Evolutionary conservation across 441 rosid species (phyloP).

Genomic region (Erysimum cheiri): DNA sequence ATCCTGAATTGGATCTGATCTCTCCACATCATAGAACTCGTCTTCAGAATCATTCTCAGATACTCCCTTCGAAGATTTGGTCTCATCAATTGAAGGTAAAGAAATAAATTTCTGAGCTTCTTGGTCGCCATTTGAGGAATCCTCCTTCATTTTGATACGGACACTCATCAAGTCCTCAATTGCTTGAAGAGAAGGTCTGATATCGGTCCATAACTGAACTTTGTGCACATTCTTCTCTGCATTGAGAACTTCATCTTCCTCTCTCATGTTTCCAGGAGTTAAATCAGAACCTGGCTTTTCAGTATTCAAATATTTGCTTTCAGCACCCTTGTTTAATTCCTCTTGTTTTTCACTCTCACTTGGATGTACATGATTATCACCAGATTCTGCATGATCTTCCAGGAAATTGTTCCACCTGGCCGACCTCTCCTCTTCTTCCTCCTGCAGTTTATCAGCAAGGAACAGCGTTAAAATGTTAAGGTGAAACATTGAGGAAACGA

Average conservation of each 20-base stretch:
- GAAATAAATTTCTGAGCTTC: slow-evolving; percentile 53
- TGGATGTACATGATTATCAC: slow-evolving; percentile 22
- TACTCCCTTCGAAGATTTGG: slow-evolving; percentile 63
- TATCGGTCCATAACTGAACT: slow-evolving; percentile 77
- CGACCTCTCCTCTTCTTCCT: slow-evolving; percentile 99
- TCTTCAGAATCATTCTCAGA: slow-evolving; percentile 87
- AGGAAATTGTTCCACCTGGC: slow-evolving; percentile 87
- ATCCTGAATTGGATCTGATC: slow-evolving; percentile 72
- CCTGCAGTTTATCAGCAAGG: slow-evolving; percentile 53
- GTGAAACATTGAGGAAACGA: slow-evolving; percentile 3
- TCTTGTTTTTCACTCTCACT: slow-evolving; percentile 50
- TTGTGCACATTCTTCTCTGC: slow-evolving; percentile 51
- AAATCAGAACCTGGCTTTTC: slow-evolving; percentile 50
- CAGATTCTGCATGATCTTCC: slow-evolving; percentile 63
- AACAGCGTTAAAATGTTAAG: slow-evolving; percentile 13
- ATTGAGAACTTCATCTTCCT: slow-evolving; percentile 46
- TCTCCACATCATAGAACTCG: slow-evolving; percentile 91
- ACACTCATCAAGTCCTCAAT: slow-evolving; percentile 87
- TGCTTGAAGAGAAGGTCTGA: slow-evolving; percentile 73
- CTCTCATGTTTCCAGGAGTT: slow-evolving; percentile 47
- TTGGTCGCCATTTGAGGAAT: slow-evolving; percentile 50
- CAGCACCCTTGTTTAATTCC: slow-evolving; percentile 46
- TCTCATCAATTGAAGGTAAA: slow-evolving; percentile 52
- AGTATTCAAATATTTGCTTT: slow-evolving; percentile 44
- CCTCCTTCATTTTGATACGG: slow-evolving; percentile 65